A percentile compares a stretch with the other conserved stretches of the same genome.
Conservation (phyloP, 2,329 filamentous ascomycete genomes). For the Juglanconis oblonga region DNA sequence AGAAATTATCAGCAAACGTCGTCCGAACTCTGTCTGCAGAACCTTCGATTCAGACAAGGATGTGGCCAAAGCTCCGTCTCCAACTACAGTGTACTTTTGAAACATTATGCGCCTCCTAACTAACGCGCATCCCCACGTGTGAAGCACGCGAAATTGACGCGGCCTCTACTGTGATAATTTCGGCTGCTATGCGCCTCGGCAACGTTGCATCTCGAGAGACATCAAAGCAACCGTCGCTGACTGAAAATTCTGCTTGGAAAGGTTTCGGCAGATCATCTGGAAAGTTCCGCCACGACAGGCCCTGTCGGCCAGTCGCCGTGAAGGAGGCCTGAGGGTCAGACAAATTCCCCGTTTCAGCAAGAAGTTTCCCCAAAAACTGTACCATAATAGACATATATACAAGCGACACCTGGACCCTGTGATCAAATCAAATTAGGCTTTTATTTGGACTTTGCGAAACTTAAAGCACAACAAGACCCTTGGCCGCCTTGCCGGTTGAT, state of each 20-base stretch:
- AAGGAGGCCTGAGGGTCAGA: too few species aligned
- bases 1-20: neutral
- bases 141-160: neutral
- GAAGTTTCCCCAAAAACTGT: too few species aligned
- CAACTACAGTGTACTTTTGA: neutral
- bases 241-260: neutral
- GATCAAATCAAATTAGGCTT: too few species aligned
- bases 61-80: neutral
- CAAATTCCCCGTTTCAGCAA: too few species aligned
- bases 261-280: too few species aligned
- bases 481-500: too few species aligned
- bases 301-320: too few species aligned
- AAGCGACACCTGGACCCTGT: too few species aligned
- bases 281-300: neutral
- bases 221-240: neutral
- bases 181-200: neutral
- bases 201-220: neutral
- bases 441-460: too few species aligned
- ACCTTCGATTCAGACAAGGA: neutral
- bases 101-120: neutral
- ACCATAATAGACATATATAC: too few species aligned
- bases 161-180: neutral
- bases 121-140: neutral
- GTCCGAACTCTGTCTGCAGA: neutral
- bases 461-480: too few species aligned